Evolutionary conservation across 2,329 filamentous ascomycete species (phyloP).

Genomic region (Fusarium nisikadoi): DNA sequence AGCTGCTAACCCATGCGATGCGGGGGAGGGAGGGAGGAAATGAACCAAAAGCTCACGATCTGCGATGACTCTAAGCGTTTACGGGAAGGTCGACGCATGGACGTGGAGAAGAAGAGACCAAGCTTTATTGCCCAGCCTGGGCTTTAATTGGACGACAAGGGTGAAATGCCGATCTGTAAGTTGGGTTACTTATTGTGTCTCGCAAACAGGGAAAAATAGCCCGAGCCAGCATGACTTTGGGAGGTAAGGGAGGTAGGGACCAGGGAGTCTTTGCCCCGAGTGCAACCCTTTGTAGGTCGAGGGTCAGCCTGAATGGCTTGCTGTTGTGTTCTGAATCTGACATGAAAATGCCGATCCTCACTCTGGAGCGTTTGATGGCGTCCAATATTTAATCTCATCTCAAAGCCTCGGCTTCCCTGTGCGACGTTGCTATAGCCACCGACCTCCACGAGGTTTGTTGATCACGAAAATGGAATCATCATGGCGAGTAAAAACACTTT

Average conservation of each 20-base stretch:
- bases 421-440: background rate
- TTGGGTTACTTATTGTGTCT: background rate
- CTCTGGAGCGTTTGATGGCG: background rate
- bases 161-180: constrained; percentile 22
- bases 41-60: constrained; percentile 11
- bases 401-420: background rate
- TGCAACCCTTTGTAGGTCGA: constrained; percentile 14
- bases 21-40: constrained; percentile 28
- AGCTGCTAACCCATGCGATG: constrained; percentile 7
- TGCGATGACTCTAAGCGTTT: constrained; percentile 30
- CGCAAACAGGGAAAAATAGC: constrained; percentile 15
- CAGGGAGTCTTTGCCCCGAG: constrained; percentile 1
- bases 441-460: background rate
- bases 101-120: constrained; percentile 19
- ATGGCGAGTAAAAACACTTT: background rate
- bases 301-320: constrained; percentile 14
- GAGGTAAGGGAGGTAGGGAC: background rate
- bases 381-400: background rate
- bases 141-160: constrained; percentile 26
- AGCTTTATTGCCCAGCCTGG: constrained; percentile 12
- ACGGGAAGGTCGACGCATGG: constrained; percentile 26
- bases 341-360: constrained; percentile 10
- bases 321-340: constrained; percentile 1
- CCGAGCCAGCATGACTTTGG: constrained; percentile 5
- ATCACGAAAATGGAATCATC: constrained; percentile 11